Evolutionary conservation across 805 yeast species (phyloP).

Genomic region (Ogataea philodendri): DNA sequence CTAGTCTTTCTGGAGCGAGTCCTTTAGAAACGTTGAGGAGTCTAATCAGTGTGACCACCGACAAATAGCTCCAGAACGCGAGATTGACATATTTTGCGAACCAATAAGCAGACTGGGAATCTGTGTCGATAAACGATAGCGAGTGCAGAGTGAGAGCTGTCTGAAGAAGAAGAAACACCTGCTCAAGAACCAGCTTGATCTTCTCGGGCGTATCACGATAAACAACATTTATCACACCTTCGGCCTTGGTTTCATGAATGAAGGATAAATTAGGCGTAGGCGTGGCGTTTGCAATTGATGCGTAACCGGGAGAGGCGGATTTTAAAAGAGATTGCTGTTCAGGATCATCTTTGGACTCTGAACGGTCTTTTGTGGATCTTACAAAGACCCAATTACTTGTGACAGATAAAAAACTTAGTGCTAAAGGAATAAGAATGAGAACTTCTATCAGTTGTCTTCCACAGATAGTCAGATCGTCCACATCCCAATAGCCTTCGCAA

Average conservation of each 20-base stretch:
- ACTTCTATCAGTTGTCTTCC: conserved; percentile 40
- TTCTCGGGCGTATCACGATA: conserved; percentile 53
- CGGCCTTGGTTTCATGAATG: too few relatives aligned
- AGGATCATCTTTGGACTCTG: conserved; percentile 8
- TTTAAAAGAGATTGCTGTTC: conserved; percentile 23
- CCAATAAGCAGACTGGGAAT: conserved; percentile 8
- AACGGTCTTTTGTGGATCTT: too few relatives aligned
- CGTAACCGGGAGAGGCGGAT: conserved; percentile 5
- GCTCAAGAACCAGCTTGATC: conserved; percentile 49
- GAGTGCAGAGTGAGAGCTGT: conserved; percentile 36
- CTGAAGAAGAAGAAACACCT: conserved; percentile 38
- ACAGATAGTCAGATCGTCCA: conserved; percentile 51
- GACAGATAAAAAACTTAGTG: too few relatives aligned
- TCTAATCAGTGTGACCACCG: conserved; percentile 40
- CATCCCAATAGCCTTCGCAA: conserved; percentile 26
- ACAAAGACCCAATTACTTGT: too few relatives aligned
- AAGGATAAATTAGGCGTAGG: too few relatives aligned
- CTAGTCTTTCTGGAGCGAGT: conserved; percentile 40
- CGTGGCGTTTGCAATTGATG: too few relatives aligned
- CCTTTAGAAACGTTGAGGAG: conserved; percentile 37
- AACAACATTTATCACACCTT: conserved; percentile 42
- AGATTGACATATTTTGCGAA: conserved; percentile 27
- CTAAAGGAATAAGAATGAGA: conserved; percentile 31
- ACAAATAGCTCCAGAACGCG: conserved; percentile 45
- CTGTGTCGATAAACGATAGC: conserved; percentile 38